Base-by-base conservation (phyloP, 1,284 basidiomycete species). In the Vanrija sp. region DNA sequence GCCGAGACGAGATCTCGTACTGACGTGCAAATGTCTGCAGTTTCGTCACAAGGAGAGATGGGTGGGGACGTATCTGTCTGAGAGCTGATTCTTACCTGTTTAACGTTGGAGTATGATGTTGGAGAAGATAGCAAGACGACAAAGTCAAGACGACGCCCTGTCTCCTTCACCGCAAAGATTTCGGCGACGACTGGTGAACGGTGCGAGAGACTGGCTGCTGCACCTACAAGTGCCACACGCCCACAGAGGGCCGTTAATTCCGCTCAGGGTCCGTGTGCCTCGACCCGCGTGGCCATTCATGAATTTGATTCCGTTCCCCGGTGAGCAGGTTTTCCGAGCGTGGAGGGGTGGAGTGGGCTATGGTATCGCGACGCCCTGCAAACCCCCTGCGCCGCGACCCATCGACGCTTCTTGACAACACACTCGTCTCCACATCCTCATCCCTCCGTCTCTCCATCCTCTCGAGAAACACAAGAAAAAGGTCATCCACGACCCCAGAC, bases 11-110 rank as follows among this genome's bases (percentile, higher is more conserved):
- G 49, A 46, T 46, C 61, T 69, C 68, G 63, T 69, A 61, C 68
- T 69, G 68, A 69, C 68, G 68, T 69, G 68, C 68, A 69, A 69
- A 69, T 62, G 61, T 64, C 61, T 54, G 56, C 55, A 52, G 55
- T 65, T 65, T 67, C 66, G 60, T 67, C 68, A 55, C 60, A 52
- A 47, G 52, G 25, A 38, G 15, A 43, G 45, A 40, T 12, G 28
- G 44, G 28, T 9, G 34, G 34, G 34, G 34, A 2, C 1, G 6
- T 34, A 5, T n/a, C 34, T 12, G 9, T 14, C 34, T 34, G 34
- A 12, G 34, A 28, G 34, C 12, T 12, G 34, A 34, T 34, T 6
- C 34, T 34, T 34, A 34, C 34, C 34, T 34, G 34, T 34, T 7
- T 14, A 14, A 12, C 34, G 2, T 34, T 34, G 34, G 9, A 28